Percentiles rank a stretch among this genome's conserved stretches.
Evolutionary conservation across 176 grass and related monocot species (phyloP).

Genomic region (Cymbopogon citratus): DNA sequence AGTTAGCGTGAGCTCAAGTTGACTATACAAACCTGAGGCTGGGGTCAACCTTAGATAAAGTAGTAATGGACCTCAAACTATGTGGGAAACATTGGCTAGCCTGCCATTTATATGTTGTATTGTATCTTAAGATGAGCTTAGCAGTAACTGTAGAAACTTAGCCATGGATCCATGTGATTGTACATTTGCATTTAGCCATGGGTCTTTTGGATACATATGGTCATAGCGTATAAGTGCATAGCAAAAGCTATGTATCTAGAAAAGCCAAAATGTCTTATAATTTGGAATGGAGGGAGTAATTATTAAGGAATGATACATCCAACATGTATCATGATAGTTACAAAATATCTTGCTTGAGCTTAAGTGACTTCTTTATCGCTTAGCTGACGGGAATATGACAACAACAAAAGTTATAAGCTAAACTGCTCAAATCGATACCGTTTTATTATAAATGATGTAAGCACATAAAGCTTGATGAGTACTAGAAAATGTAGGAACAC

Average conservation of each 20-base stretch:
- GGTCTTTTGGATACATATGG: not conserved
- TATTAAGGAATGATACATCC: not conserved
- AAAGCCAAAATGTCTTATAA: not conserved
- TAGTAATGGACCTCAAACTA: not conserved
- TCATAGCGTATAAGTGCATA: too few relatives aligned
- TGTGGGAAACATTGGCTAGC: not conserved
- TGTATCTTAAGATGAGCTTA: not conserved
- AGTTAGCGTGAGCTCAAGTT: not conserved
- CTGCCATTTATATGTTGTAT: not conserved
- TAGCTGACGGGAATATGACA: not conserved
- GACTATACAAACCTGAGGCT: not conserved
- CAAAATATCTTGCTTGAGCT: not conserved
- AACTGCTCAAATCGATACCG: not conserved
- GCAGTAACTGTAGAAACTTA: slow-evolving; percentile 7
- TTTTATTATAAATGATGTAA: not conserved
- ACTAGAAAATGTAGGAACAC: not conserved
- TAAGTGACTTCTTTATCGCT: not conserved
- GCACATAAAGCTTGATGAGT: not conserved
- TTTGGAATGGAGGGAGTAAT: not conserved
- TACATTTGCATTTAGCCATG: not conserved
- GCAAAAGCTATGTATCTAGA: too few relatives aligned
- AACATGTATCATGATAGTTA: not conserved
- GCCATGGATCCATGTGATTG: not conserved
- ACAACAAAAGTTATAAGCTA: not conserved
- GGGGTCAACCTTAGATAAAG: not conserved